Evolutionary conservation across 306 rosid species (phyloP).

Genomic region (Cucumis sativus): Cucumber_9930_V3 NC_026657.2:18582001-18582500

Average conservation of each 20-base stretch:
- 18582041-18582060: too few species aligned
- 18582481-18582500: not conserved
- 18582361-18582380: not conserved
- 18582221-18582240: not conserved
- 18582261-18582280: not conserved
- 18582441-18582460: not conserved
- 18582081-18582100: not conserved
- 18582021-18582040: not conserved
- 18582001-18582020: not conserved
- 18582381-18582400: not conserved
- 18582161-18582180: not conserved
- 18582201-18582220: not conserved
- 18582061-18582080: not conserved
- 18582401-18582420: not conserved
- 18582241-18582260: not conserved
- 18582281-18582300: not conserved
- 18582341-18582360: not conserved
- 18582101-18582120: not conserved
- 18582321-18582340: not conserved
- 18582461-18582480: not conserved
- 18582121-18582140: not conserved
- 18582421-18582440: not conserved
- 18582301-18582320: not conserved
- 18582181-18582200: not conserved
- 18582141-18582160: not conserved